Percentiles rank a stretch among this genome's conserved stretches.
Evolutionary conservation across 257 asterid genomes (phyloP).

Genomic region (Linaria vulgaris): DNA sequence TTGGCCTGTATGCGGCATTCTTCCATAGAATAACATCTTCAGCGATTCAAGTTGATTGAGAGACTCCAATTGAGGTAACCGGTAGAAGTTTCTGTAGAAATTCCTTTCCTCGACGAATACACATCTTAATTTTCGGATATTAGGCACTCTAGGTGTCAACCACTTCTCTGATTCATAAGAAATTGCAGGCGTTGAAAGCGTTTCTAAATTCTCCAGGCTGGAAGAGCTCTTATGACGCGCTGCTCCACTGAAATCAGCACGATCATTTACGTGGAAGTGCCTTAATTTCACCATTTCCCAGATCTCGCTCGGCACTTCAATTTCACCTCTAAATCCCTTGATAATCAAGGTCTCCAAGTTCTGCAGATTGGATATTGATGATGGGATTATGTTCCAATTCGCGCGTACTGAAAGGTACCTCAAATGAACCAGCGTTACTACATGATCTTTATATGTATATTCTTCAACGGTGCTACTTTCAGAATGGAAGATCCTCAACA

Average conservation of each 20-base stretch:
- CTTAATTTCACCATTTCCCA: constrained; percentile 19
- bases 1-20: not conserved
- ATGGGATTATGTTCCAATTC: not conserved
- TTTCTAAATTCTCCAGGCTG: not conserved
- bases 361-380: constrained; percentile 1
- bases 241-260: not conserved
- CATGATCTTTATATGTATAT: not conserved
- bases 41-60: constrained; percentile 3
- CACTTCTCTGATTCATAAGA: too few relatives aligned
- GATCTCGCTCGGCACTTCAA: not conserved
- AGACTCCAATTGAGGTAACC: not conserved
- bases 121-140: not conserved
- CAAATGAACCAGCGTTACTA: constrained; percentile 4
- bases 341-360: constrained; percentile 17
- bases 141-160: not conserved
- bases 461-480: not conserved
- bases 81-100: not conserved
- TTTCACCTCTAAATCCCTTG: not conserved
- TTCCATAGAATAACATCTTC: not conserved
- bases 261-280: constrained; percentile 3
- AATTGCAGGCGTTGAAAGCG: too few relatives aligned
- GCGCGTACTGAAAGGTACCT: constrained; percentile 15
- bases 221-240: not conserved
- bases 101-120: not conserved
- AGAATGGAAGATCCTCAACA: constrained; percentile 6